Conservation (phyloP, 306 rosid species). For the Rubus parviflorus region DNA sequence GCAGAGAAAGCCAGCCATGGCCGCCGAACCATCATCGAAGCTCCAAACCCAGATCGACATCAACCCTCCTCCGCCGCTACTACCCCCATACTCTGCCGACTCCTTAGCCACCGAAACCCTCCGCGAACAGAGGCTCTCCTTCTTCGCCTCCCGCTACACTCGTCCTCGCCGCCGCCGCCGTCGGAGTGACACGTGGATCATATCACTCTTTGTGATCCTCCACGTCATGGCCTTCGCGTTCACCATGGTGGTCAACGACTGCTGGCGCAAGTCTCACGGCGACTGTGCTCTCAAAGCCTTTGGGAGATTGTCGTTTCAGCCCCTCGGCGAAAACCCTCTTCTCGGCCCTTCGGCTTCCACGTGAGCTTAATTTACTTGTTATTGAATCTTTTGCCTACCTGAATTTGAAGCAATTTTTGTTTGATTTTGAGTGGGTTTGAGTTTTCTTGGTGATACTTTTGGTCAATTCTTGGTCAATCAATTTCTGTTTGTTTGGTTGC, state of each 20-base stretch:
- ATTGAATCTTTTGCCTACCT: background rate
- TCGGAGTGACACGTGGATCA: conserved; percentile 69
- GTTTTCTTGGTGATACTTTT: background rate
- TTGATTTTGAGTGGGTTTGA: background rate
- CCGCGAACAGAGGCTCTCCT: conserved; percentile 32
- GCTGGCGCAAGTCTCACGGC: conserved; percentile 70
- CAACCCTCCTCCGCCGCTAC: conserved; percentile 32
- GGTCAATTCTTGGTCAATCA: background rate
- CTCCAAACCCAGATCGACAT: conserved; percentile 46
- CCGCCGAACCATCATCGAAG: conserved; percentile 36
- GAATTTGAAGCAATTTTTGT: background rate
- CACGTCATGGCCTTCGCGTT: conserved; percentile 64
- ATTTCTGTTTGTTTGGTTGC: background rate
- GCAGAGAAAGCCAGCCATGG: conserved; percentile 14
- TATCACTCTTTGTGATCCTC: conserved; percentile 74
- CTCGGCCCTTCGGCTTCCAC: conserved; percentile 92
- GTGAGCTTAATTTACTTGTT: conserved; percentile 41
- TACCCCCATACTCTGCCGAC: conserved; percentile 10
- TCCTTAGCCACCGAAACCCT: conserved; percentile 16
- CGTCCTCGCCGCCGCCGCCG: conserved; percentile 38
- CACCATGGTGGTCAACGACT: conserved; percentile 76
- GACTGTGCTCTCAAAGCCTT: conserved; percentile 59
- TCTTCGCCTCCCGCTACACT: conserved; percentile 38
- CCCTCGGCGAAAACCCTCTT: conserved; percentile 74
- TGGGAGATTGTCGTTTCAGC: conserved; percentile 87